phyloP scores from a whole-genome alignment of 805 yeast species.

The Ogataea ganodermae region DNA sequence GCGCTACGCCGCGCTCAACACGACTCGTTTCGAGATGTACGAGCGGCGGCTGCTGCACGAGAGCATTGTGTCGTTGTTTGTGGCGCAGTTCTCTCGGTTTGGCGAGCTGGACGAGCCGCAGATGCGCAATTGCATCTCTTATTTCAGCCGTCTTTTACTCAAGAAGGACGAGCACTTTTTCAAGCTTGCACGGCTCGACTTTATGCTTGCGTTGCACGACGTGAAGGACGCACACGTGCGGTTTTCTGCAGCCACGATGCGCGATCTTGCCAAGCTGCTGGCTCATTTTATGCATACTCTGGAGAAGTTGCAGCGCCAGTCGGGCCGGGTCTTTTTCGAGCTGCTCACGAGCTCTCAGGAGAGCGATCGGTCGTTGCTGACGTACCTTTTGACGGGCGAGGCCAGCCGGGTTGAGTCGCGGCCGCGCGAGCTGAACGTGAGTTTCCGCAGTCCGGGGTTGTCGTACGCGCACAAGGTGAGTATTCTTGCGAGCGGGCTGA shows the following conservation, averaged over 20 bases:
- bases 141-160: slow-evolving; percentile 70
- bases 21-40: slow-evolving; percentile 31
- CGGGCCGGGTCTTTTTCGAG: slow-evolving; percentile 62
- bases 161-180: slow-evolving; percentile 56
- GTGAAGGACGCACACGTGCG: slow-evolving; percentile 53
- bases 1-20: slow-evolving; percentile 22
- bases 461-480: slow-evolving; percentile 29
- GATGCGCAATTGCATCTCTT: slow-evolving; percentile 64
- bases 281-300: slow-evolving; percentile 64
- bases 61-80: slow-evolving; percentile 63
- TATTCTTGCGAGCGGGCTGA: slow-evolving; percentile 26
- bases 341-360: slow-evolving; percentile 58
- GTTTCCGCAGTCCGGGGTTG: slow-evolving; percentile 20
- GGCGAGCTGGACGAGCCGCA: slow-evolving; percentile 61
- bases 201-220: slow-evolving; percentile 59
- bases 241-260: slow-evolving; percentile 44
- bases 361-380: slow-evolving; percentile 46
- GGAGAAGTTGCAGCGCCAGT: slow-evolving; percentile 45
- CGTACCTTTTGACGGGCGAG: slow-evolving; percentile 66
- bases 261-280: slow-evolving; percentile 65
- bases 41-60: slow-evolving; percentile 54
- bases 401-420: slow-evolving; percentile 37
- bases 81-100: slow-evolving; percentile 59
- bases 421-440: slow-evolving; percentile 22
- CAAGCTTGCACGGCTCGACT: slow-evolving; percentile 67